Percentiles rank a stretch among this genome's conserved stretches.
These are phyloP conservation scores for Leccinum barrowsii DNA, from an alignment of 768 basidiomycete species.

Conservation along the genomic window DNA sequence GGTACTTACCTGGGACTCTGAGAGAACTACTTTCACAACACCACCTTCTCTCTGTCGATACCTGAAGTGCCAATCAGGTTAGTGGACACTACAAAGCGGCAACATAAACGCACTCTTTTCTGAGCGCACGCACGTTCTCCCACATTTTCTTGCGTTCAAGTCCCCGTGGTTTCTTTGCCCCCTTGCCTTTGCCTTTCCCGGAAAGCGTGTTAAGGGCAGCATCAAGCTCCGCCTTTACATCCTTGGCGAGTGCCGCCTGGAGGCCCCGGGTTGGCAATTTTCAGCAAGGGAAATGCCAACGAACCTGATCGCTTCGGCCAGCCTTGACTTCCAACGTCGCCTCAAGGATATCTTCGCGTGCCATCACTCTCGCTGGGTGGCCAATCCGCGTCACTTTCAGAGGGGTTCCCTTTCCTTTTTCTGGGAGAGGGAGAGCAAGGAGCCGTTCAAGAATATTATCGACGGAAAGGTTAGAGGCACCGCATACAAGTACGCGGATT, in stretches of 20 bases:
- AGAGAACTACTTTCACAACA: slow-evolving; percentile 77
- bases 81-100: neutral
- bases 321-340: slow-evolving; percentile 74
- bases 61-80: slow-evolving; percentile 36
- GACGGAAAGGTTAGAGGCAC: slow-evolving; percentile 91
- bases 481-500: slow-evolving; percentile 77
- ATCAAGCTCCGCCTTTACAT: slow-evolving; percentile 86
- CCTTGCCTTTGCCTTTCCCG: slow-evolving; percentile 71
- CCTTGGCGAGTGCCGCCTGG: slow-evolving; percentile 78
- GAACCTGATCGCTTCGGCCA: slow-evolving; percentile 65
- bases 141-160: slow-evolving; percentile 79
- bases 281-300: neutral
- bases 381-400: slow-evolving; percentile 84
- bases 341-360: slow-evolving; percentile 60
- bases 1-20: slow-evolving; percentile 62
- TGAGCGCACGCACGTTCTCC: slow-evolving; percentile 79
- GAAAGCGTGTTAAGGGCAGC: slow-evolving; percentile 60
- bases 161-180: slow-evolving; percentile 67
- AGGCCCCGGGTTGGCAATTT: slow-evolving; percentile 4
- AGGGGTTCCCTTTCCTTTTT: slow-evolving; percentile 40
- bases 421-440: slow-evolving; percentile 51
- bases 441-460: slow-evolving; percentile 94
- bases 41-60: slow-evolving; percentile 87
- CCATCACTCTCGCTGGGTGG: slow-evolving; percentile 91
- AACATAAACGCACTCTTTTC: slow-evolving; percentile 72